phyloP scores from a whole-genome alignment of 495 filamentous ascomycete species.

The Penicillium riverlandense region DNA sequence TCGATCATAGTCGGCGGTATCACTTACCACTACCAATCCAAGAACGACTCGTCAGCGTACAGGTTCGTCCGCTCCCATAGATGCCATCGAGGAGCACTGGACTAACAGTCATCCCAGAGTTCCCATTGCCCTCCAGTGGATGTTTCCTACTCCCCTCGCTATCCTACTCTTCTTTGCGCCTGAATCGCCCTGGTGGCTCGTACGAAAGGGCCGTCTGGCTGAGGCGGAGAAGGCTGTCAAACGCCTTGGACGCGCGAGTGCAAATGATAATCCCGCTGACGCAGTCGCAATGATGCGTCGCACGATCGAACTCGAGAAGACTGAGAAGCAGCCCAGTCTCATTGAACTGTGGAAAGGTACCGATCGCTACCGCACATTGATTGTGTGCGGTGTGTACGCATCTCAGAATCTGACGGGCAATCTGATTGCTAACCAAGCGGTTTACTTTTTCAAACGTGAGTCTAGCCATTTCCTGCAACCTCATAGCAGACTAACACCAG shows the following conservation, averaged over 20 bases:
- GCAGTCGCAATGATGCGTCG: constrained; percentile 62
- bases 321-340: constrained; percentile 33
- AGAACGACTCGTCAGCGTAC: constrained; percentile 27
- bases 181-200: constrained; percentile 45
- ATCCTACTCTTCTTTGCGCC: constrained; percentile 37
- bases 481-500: constrained; percentile 16
- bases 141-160: constrained; percentile 34
- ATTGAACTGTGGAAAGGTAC: constrained; percentile 19
- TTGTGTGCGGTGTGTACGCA: constrained; percentile 23
- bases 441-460: constrained; percentile 23
- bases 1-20: constrained; percentile 37
- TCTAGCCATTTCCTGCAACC: constrained; percentile 7
- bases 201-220: constrained; percentile 34
- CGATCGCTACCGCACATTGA: constrained; percentile 21
- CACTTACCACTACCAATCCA: constrained; percentile 34
- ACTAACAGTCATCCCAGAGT: constrained; percentile 28
- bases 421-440: constrained; percentile 20
- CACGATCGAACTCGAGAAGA: constrained; percentile 56
- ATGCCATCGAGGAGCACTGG: constrained; percentile 19
- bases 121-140: constrained; percentile 42
- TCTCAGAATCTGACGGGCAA: constrained; percentile 22
- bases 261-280: constrained; percentile 16
- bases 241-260: constrained; percentile 23
- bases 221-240: constrained; percentile 30
- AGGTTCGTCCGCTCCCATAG: constrained; percentile 29